A percentile compares a stretch with the other conserved stretches of the same genome.
Conservation (phyloP, 2,329 filamentous ascomycete species). For the Penicillium fuscoglaucum region DNA sequence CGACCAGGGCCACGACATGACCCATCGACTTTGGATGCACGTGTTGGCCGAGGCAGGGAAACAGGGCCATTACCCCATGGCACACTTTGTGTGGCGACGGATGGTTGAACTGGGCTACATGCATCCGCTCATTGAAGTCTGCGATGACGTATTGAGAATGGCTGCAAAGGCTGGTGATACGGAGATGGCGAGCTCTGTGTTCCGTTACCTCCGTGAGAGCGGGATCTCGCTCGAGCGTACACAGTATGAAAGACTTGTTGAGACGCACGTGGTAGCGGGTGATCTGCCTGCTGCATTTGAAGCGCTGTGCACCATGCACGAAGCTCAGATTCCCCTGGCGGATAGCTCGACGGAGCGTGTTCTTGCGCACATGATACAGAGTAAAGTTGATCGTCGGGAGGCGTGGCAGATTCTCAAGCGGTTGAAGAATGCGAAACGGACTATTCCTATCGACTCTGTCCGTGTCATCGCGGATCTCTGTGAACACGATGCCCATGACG, state of each 20-base stretch:
- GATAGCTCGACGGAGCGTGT: constrained; percentile 64
- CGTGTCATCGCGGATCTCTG: constrained; percentile 54
- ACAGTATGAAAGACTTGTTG: constrained; percentile 79
- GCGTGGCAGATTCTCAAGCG: constrained; percentile 59
- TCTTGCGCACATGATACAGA: constrained; percentile 55
- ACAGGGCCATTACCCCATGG: constrained; percentile 62
- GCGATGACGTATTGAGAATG: constrained; percentile 68
- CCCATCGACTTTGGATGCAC: constrained; percentile 64
- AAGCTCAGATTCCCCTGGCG: constrained; percentile 59
- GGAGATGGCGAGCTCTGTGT: constrained; percentile 67
- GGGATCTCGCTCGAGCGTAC: constrained; percentile 58
- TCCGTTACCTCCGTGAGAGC: constrained; percentile 63
- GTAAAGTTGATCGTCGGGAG: constrained; percentile 49
- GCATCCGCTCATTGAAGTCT: constrained; percentile 63
- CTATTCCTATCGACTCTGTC: constrained; percentile 52
- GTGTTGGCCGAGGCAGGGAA: constrained; percentile 74
- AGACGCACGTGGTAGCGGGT: constrained; percentile 62
- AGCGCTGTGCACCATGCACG: constrained; percentile 71
- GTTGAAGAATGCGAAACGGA: constrained; percentile 52
- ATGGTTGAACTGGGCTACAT: constrained; percentile 61
- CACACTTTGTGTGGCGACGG: constrained; percentile 69
- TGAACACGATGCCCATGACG: constrained; percentile 41
- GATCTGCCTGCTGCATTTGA: constrained; percentile 68
- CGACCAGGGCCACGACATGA: constrained; percentile 49
- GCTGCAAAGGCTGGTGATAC: constrained; percentile 69